Evolutionary conservation across 2,329 filamentous ascomycete genomes (phyloP), one percentile per base, ranked within the genome.

Genomic region (Fusarium sp.): DNA sequence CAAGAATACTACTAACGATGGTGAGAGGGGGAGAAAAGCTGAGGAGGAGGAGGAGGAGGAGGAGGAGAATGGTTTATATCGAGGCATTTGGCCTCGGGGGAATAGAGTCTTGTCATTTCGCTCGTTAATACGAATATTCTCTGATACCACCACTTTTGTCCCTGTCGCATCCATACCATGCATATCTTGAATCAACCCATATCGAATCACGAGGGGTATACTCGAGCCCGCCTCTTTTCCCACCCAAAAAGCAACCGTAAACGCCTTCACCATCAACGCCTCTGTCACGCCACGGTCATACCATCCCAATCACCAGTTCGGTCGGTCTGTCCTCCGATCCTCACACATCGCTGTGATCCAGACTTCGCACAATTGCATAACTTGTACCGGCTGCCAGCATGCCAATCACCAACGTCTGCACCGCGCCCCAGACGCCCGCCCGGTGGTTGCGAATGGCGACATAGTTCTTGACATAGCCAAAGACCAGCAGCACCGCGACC

Each of bases 371-470:
- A 55, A 90, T 83, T 5, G 76, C 81, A 73, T 90, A 89, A 22
- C 88, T 88, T 8, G 87, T 86, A 1, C 84, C 88, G 1, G 88
- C 88, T 6, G 88, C 88, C 53, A 89, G 63, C 12, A 86, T 84
- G 28, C 88, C 88, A 40, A 91, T 83, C 19, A 88, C 69, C 40
- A 89, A 75, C 73, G 89, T 91, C 75, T 90, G 85, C 26, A 87
- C 45, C 0, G 87, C 87, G 7, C 87, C 87, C 75, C 81, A 83
- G 12, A 86, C 67, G 9, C 85, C 86, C 1, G 83, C 81, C 32
- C 78, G 64, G 65, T 84, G 78, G 64, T 83, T 86, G 58, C 74
- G 75, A 52, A 79, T 80, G 1, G 85, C 79, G 11, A 85, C 77
- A 29, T 77, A 82, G 19, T 86, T 88, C 78, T 90, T 90, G 52